phyloP scores from a whole-genome alignment of 108 stramenopile species.

The Cylindrotheca closterium region DNA sequence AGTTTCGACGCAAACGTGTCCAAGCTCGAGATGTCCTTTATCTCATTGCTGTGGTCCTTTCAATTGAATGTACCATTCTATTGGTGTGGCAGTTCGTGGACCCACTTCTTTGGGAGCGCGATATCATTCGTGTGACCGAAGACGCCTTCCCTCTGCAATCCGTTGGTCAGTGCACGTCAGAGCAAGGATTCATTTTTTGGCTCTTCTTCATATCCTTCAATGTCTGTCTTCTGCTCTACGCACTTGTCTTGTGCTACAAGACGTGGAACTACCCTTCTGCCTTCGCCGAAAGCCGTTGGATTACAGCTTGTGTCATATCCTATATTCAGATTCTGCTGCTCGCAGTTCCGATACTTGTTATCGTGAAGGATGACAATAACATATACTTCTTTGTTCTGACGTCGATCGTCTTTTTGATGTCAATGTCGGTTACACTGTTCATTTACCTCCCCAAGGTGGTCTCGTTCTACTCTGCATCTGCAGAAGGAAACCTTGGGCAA shows the following conservation, averaged over 20 bases:
- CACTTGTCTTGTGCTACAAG: constrained; percentile 25
- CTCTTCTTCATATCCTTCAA: constrained; percentile 21
- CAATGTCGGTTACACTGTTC: too few relatives aligned
- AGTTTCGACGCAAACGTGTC: constrained; percentile 24
- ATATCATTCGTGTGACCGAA: constrained; percentile 13
- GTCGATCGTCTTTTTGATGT: too few relatives aligned
- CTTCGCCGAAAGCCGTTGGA: constrained; percentile 42
- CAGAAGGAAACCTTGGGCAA: too few relatives aligned
- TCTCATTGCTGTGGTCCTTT: constrained; percentile 22
- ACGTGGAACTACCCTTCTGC: constrained; percentile 35
- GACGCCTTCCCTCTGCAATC: constrained; percentile 22
- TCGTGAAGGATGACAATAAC: constrained; percentile 31
- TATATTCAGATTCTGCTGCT: constrained; percentile 47
- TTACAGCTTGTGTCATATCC: constrained; percentile 39
- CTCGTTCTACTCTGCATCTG: too few relatives aligned
- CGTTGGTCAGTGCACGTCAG: constrained; percentile 24
- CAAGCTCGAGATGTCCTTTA: constrained; percentile 15
- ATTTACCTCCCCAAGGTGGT: too few relatives aligned
- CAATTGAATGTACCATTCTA: constrained; percentile 22
- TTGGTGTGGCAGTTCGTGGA: constrained; percentile 28
- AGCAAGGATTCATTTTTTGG: constrained; percentile 22
- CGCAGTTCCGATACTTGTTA: constrained; percentile 37
- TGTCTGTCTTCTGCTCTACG: constrained; percentile 25
- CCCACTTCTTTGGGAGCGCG: constrained; percentile 27
- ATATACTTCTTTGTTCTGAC: constrained; percentile 47